Base-by-base conservation (phyloP, 2,329 filamentous ascomycete species). In the Anthostomella pinea region DNA sequence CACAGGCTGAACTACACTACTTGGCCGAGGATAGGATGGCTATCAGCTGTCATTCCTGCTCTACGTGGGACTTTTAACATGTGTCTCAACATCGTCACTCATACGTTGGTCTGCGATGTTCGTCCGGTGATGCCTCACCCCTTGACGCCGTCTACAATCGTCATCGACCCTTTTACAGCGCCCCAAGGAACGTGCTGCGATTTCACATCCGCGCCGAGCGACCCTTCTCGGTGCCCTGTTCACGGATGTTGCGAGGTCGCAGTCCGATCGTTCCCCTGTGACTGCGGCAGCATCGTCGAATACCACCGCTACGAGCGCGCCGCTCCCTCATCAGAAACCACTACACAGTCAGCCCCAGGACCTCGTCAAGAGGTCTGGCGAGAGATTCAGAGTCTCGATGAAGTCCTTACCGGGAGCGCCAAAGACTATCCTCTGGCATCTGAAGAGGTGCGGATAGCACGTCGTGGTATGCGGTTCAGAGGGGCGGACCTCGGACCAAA, bases 61-160 rank as follows among this genome's bases (percentile, higher is more conserved):
- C n/a, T n/a, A n/a, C n/a, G n/a, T n/a, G n/a, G n/a, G 17, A 6
- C 25, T 27, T 15, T 15, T 15, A 27, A 27, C 25, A 68, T 64
- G 3, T 51, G 38, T 25, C 35, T 43, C 17, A 28, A 39, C 10
- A 39, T 43, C 13, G 14, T 37, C 27, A 39, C 23, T 11, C 40
- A 43, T 11, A 23, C 15, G 14, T 26, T 37, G 11, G 18, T 15
- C n/a, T 43, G 36, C 13, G 40, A 43, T 14, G 25, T 31, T 8
- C 33, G 40, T 9, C 40, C 36, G 3, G n/a, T 39, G 15, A 39
- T 43, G 26, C 33, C 23, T 14, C 36, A 37, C 16, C 36, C 30
- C 10, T 26, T 14, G 10, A 13, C 23, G 7, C 36, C 33, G 14
- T 14, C 18, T 10, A 21, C 17, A 14, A n/a, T 23, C 11, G 28